Conservation (phyloP, 371 early-diverging fungal species). For the Syncephalis plumigaleata region DNA sequence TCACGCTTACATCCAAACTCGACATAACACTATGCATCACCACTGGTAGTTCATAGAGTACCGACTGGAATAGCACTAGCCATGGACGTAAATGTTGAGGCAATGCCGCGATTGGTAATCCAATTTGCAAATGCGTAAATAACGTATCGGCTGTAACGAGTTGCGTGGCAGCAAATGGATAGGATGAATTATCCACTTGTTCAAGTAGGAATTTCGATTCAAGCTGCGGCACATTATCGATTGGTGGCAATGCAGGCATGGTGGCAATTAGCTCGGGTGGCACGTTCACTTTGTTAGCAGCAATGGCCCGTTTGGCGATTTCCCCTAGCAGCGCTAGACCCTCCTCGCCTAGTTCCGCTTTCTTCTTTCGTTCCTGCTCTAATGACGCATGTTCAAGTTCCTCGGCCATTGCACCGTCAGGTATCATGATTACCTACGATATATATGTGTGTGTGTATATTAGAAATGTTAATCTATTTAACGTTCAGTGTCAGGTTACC, state of each 20-base stretch:
- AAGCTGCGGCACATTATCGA: conserved; percentile 20
- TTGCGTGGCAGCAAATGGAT: conserved; percentile 27
- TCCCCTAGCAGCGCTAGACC: conserved; percentile 21
- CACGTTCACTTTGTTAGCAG: conserved; percentile 33
- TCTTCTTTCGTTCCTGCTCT: conserved; percentile 14
- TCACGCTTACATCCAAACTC: conserved; percentile 5
- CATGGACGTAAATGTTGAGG: conserved; percentile 32
- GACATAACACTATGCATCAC: conserved; percentile 1
- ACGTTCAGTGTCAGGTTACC: conserved; percentile 12
- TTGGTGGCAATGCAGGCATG: conserved; percentile 35
- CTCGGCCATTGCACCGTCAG: conserved; percentile 24
- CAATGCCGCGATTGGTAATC: conserved; percentile 24
- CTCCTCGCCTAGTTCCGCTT: conserved; percentile 21
- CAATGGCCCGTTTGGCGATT: conserved; percentile 27
- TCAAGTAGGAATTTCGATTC: conserved; percentile 8
- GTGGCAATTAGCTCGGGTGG: conserved; percentile 18
- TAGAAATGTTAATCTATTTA: too few species aligned
- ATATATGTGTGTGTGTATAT: too few species aligned
- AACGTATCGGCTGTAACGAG: conserved; percentile 36
- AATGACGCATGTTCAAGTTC: conserved; percentile 18
- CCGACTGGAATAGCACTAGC: conserved; percentile 33
- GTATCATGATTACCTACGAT: conserved; percentile 22
- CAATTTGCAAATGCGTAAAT: conserved; percentile 29
- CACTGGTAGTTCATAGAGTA: conserved; percentile 13
- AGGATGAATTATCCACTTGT: conserved; percentile 1